phyloP scores from a whole-genome alignment of 2,329 filamentous ascomycete genomes.

The Cordyceps tenuipes region DNA sequence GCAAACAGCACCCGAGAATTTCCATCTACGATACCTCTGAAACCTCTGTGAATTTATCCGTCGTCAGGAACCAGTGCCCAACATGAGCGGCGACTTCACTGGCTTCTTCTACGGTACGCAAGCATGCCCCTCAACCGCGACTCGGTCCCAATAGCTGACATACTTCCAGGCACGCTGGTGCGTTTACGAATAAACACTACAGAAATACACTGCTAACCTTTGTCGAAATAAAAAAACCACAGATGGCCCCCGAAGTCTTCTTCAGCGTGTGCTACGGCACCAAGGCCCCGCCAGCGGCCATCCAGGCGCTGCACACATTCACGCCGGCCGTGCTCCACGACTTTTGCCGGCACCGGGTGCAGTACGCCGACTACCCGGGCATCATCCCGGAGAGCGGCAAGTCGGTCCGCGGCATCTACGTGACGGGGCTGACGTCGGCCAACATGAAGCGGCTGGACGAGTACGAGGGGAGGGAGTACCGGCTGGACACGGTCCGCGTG shows the following conservation, averaged over 20 bases:
- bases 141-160: constrained; percentile 4
- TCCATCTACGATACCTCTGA: not conserved
- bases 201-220: constrained; percentile 3
- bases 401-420: constrained; percentile 65
- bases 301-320: constrained; percentile 51
- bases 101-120: constrained; percentile 51
- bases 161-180: constrained; percentile 28
- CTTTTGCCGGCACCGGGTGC: constrained; percentile 64
- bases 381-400: constrained; percentile 51
- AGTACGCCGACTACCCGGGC: constrained; percentile 68
- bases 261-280: constrained; percentile 71
- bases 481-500: constrained; percentile 37
- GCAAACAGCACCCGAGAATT: not conserved
- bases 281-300: constrained; percentile 37
- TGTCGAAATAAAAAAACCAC: not conserved
- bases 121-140: not conserved
- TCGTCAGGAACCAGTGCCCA: constrained; percentile 4
- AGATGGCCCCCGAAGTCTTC: constrained; percentile 82
- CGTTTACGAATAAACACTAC: not conserved
- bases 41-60: no score
- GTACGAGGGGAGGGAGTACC: constrained; percentile 76
- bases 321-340: constrained; percentile 67
- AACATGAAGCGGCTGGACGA: constrained; percentile 69
- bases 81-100: constrained; percentile 34
- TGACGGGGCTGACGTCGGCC: constrained; percentile 67